Percentiles rank a stretch among this genome's conserved stretches.
These are phyloP conservation scores for Candida insectorum DNA, from an alignment of 805 yeast genomes.

Conservation along the genomic window DNA sequence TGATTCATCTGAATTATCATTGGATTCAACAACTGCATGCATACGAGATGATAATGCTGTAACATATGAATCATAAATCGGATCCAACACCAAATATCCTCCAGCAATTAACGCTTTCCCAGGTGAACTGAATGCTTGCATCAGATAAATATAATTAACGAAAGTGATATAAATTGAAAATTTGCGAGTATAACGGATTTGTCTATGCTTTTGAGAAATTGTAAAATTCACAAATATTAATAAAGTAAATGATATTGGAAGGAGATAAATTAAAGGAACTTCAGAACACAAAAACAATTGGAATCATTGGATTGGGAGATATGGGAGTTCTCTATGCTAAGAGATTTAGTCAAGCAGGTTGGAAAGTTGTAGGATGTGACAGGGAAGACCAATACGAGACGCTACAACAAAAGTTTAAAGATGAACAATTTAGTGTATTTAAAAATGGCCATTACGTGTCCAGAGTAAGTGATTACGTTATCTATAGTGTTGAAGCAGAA, in stretches of 20 bases:
- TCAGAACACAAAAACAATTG: slow-evolving; percentile 54
- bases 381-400: slow-evolving; percentile 59
- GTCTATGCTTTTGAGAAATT: too few relatives aligned
- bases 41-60: slow-evolving; percentile 87
- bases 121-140: slow-evolving; percentile 77
- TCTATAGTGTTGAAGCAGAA: slow-evolving; percentile 93
- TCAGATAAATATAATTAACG: too few relatives aligned
- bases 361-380: slow-evolving; percentile 89
- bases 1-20: slow-evolving; percentile 9
- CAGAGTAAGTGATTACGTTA: slow-evolving; percentile 73
- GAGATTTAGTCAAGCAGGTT: slow-evolving; percentile 74
- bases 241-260: slow-evolving; percentile 11
- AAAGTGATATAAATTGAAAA: too few relatives aligned
- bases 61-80: slow-evolving; percentile 69
- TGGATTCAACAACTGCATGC: slow-evolving; percentile 58
- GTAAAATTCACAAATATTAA: too few relatives aligned
- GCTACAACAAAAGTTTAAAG: slow-evolving; percentile 36
- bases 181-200: too few relatives aligned
- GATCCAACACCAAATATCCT: slow-evolving; percentile 87
- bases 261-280: slow-evolving; percentile 11
- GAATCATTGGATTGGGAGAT: slow-evolving; percentile 94
- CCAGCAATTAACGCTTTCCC: slow-evolving; percentile 95
- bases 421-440: slow-evolving; percentile 53
- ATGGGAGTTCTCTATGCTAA: slow-evolving; percentile 92
- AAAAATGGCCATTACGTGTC: slow-evolving; percentile 82